Evolutionary conservation across 1,139 yeast species (phyloP).

Genomic region (Yamadazyma friedrichii): DNA sequence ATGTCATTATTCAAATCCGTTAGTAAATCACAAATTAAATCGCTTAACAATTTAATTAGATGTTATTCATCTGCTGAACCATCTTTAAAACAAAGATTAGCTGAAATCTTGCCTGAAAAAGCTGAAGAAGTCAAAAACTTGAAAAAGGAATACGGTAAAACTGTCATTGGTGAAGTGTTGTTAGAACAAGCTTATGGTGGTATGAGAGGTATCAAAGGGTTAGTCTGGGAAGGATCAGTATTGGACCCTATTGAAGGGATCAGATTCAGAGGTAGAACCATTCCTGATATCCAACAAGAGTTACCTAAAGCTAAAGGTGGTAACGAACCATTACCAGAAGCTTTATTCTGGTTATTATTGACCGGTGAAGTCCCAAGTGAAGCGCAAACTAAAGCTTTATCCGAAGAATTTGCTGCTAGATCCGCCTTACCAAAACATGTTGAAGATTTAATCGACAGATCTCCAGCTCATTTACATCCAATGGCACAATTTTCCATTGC

Average conservation of each 20-base stretch:
- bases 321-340: constrained; percentile 83
- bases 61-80: constrained; percentile 18
- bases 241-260: constrained; percentile 98
- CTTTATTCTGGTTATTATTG: constrained; percentile 86
- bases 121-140: constrained; percentile 89
- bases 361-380: constrained; percentile 87
- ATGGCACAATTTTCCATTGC: constrained; percentile 97
- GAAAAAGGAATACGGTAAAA: constrained; percentile 84
- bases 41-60: constrained; percentile 11
- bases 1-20: constrained; percentile 8
- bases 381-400: constrained; percentile 71
- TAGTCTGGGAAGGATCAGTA: constrained; percentile 99
- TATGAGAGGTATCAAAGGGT: constrained; percentile 97
- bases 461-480: constrained; percentile 89
- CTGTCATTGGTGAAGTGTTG: constrained; percentile 90
- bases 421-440: constrained; percentile 85
- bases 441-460: constrained; percentile 73
- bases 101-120: constrained; percentile 87
- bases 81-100: constrained; percentile 89
- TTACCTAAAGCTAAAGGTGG: constrained; percentile 95
- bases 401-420: constrained; percentile 83
- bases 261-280: constrained; percentile 97
- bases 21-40: constrained; percentile 13
- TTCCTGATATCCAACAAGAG: constrained; percentile 90
- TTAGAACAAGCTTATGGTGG: constrained; percentile 99